These are phyloP conservation scores for Cerrena zonata DNA, from an alignment of 1,284 basidiomycete species.

Conservation along the genomic window DNA sequence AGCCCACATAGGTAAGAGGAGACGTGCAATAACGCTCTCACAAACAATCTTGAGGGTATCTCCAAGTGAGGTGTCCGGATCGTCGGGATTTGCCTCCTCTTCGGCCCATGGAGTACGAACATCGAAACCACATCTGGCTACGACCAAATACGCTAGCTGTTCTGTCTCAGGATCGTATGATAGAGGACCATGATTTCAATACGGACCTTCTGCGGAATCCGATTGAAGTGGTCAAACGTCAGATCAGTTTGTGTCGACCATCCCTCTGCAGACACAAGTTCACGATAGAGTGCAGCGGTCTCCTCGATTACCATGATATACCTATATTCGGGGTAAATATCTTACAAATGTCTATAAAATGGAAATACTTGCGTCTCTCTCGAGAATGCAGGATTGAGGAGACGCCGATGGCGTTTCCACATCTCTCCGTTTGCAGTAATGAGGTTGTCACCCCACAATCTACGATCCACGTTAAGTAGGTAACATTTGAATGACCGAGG, in stretches of 20 bases:
- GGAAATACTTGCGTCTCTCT: neutral
- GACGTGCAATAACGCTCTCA: neutral
- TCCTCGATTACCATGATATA: slow-evolving; percentile 7
- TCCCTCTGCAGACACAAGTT: slow-evolving; percentile 9
- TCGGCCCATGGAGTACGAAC: slow-evolving; percentile 6
- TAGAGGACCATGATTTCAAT: neutral
- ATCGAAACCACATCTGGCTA: slow-evolving; percentile 12
- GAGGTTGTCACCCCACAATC: slow-evolving; percentile 3
- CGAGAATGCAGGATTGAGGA: neutral
- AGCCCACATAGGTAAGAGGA: slow-evolving; percentile 8
- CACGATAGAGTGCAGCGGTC: slow-evolving; percentile 7
- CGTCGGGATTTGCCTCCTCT: neutral
- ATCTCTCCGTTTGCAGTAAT: neutral
- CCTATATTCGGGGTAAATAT: neutral
- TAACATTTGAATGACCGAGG: neutral
- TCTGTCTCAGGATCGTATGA: neutral
- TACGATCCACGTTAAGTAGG: neutral
- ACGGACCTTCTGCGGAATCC: slow-evolving; percentile 9
- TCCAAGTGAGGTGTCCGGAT: slow-evolving; percentile 3
- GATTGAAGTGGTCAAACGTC: slow-evolving; percentile 1
- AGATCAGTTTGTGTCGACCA: slow-evolving; percentile 2
- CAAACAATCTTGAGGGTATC: slow-evolving; percentile 6
- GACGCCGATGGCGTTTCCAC: slow-evolving; percentile 1
- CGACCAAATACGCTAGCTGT: slow-evolving; percentile 11
- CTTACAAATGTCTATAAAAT: neutral